Conservation (phyloP, 345 rosid species). For the Erysimum cheiranthoides region DNA sequence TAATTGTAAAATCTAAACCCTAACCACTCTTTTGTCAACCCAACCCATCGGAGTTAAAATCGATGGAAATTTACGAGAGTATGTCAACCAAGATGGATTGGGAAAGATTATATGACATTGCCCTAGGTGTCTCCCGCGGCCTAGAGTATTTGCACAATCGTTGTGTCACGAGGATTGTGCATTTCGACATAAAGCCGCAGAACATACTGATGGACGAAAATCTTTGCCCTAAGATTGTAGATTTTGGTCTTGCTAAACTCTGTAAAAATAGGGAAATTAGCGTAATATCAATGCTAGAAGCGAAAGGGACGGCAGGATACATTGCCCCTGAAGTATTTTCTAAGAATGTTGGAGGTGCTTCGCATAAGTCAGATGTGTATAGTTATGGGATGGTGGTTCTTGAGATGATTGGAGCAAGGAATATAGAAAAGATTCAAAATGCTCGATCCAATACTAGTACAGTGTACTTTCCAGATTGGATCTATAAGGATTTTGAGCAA, state of each 20-base stretch:
- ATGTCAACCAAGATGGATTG: background rate
- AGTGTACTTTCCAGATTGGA: conserved; percentile 36
- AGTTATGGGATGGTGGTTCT: conserved; percentile 58
- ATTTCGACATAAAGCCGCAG: conserved; percentile 60
- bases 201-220: conserved; percentile 50
- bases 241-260: conserved; percentile 58
- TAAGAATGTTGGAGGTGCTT: conserved; percentile 44
- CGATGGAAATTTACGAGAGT: conserved; percentile 41
- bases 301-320: conserved; percentile 55
- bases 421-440: background rate
- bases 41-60: no score
- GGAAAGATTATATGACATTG: conserved; percentile 44
- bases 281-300: conserved; percentile 41
- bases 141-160: conserved; percentile 56
- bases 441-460: conserved; percentile 15
- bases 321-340: conserved; percentile 52
- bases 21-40: no score
- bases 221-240: conserved; percentile 50
- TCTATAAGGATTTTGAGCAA: background rate
- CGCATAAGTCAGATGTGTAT: conserved; percentile 55
- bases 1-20: conserved; percentile 42
- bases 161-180: conserved; percentile 55
- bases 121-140: conserved; percentile 49
- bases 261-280: conserved; percentile 44
- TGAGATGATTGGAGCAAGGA: conserved; percentile 50